Base-by-base conservation (phyloP, 2,329 filamentous ascomycete genomes). In the Hirsutella rhossiliensis region DNA sequence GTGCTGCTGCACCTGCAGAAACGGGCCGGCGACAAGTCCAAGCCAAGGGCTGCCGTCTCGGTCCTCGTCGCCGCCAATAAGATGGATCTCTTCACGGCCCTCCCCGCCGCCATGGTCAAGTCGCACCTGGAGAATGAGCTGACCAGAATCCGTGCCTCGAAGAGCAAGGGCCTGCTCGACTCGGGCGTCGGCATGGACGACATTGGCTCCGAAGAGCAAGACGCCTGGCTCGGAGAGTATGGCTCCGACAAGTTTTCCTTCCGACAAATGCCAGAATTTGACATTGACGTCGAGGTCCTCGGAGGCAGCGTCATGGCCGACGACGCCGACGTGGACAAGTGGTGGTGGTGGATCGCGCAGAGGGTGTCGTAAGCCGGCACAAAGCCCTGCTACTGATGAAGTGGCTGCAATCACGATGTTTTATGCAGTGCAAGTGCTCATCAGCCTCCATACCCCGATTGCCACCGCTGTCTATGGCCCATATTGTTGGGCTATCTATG, bases 31-130 rank as follows among this genome's bases (percentile, higher is more conserved):
- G 53, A 54, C 29, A 60, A 55, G 41, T 49, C 53, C 44, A 63
- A 59, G 50, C 50, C 56, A 38, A 62, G 58, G 54, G 49, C 47
- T 2, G 50, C 72, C 39, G 72, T 92, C 9, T 80, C 85, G 0
- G 73, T 98, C 8, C 72, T 98, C 31, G 70, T 98, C 30, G 89
- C 88, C 2, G 89, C 88, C 43, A 98, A 97, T 65, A 98, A 98
- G 72, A 76, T 88, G 59, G 92, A 98, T 61, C 72, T 98, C 1
- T 98, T 98, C 61, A 96, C 92, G 0, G 87, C 90, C 8, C 67
- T 96, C 42, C 92, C 92, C 0, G 77, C 85, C 0, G 73, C 76
- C 6, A 70, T 94, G 29, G 85, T 96, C 47, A 82, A 78, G 62
- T 72, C 73, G 43, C 78, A 76, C 50, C 69, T 98, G 13, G 89